Evolutionary conservation across 768 basidiomycete species (phyloP).

Genomic region (Xanthoconium purpureum): DNA sequence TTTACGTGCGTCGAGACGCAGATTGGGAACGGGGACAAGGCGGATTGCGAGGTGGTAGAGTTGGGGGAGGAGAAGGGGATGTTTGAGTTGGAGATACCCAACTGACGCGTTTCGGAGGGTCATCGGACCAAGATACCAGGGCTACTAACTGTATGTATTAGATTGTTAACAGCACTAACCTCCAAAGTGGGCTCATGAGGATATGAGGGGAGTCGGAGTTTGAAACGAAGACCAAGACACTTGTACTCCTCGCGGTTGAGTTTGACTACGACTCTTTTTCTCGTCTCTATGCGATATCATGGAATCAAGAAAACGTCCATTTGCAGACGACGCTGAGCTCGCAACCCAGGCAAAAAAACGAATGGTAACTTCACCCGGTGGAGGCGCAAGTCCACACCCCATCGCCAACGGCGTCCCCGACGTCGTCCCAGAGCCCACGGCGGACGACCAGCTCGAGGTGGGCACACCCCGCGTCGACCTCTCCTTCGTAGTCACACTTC

Average conservation of each 20-base stretch:
- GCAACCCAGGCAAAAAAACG: constrained; percentile 52
- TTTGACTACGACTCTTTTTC: constrained; percentile 12
- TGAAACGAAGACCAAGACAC: constrained; percentile 14
- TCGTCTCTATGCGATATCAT: constrained; percentile 29
- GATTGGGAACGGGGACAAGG: constrained; percentile 69
- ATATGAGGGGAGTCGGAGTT: constrained; percentile 24
- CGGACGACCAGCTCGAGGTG: constrained; percentile 66
- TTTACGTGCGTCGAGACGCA: constrained; percentile 93
- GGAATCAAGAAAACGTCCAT: constrained; percentile 62
- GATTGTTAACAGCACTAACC: too few species aligned
- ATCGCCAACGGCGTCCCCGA: constrained; percentile 39
- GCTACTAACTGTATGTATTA: too few species aligned
- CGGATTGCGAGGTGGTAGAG: constrained; percentile 86
- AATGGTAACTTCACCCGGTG: constrained; percentile 39
- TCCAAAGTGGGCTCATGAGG: too few species aligned
- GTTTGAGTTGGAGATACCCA: neutral
- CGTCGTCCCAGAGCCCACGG: constrained; percentile 42
- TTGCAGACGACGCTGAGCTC: constrained; percentile 49
- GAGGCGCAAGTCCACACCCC: constrained; percentile 47
- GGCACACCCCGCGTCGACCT: constrained; percentile 23
- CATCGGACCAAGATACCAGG: too few species aligned
- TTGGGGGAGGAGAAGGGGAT: constrained; percentile 19
- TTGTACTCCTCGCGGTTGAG: constrained; percentile 9
- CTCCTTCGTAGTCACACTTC: constrained; percentile 23
- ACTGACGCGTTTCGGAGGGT: neutral